Conservation (phyloP, 1,139 yeast species). For the Yamadazyma triangularis region DNA sequence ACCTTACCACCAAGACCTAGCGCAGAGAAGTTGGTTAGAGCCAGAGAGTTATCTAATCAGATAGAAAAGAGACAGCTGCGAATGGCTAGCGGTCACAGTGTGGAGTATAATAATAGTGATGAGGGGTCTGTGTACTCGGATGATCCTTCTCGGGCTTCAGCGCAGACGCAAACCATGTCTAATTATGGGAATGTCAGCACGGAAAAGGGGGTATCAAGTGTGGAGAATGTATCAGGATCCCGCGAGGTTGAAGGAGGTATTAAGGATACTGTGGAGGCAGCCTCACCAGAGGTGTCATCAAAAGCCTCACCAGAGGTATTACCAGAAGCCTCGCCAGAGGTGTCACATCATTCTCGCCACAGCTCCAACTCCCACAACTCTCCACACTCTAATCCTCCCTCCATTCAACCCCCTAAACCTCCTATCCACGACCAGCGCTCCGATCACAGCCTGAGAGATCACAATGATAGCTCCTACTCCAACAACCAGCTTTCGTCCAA, state of each 20-base stretch:
- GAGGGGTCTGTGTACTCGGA: conserved; percentile 10
- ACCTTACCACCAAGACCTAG: conserved; percentile 38
- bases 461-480: background rate
- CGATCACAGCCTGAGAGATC: background rate
- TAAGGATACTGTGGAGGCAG: background rate
- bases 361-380: too few relatives aligned
- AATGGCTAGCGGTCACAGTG: background rate
- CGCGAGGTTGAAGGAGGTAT: background rate
- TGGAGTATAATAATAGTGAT: conserved; percentile 4
- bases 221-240: too few relatives aligned
- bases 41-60: conserved; percentile 28
- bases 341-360: too few relatives aligned
- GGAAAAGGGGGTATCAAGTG: background rate
- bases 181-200: background rate
- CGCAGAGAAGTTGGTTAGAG: conserved; percentile 24
- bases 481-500: background rate
- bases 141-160: background rate
- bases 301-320: too few relatives aligned
- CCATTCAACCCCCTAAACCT: too few relatives aligned
- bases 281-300: background rate
- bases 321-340: too few relatives aligned
- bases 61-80: conserved; percentile 5
- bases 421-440: too few relatives aligned
- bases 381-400: too few relatives aligned
- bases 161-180: background rate